Percentiles rank a stretch among this genome's conserved stretches.
Evolutionary conservation across 306 rosid species (phyloP).

Genomic region (Cucumis sativus): Cucumber_9930_V3 NC_026656.2:11088001-11088500

Average conservation of each 20-base stretch:
- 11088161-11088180: neutral
- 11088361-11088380: neutral
- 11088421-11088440: neutral
- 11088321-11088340: neutral
- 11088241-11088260: neutral
- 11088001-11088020: no score
- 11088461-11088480: neutral
- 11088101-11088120: neutral
- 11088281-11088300: neutral
- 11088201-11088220: neutral
- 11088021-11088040: no score
- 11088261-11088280: neutral
- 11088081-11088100: neutral
- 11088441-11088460: neutral
- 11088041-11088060: neutral
- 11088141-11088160: neutral
- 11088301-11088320: neutral
- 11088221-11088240: neutral
- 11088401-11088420: neutral
- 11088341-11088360: slow-evolving; percentile 3
- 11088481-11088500: neutral
- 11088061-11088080: neutral
- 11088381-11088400: neutral
- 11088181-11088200: neutral
- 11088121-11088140: neutral